Evolutionary conservation across 495 filamentous ascomycete species (phyloP).

Genomic region (Trichoderma erinaceum): DNA sequence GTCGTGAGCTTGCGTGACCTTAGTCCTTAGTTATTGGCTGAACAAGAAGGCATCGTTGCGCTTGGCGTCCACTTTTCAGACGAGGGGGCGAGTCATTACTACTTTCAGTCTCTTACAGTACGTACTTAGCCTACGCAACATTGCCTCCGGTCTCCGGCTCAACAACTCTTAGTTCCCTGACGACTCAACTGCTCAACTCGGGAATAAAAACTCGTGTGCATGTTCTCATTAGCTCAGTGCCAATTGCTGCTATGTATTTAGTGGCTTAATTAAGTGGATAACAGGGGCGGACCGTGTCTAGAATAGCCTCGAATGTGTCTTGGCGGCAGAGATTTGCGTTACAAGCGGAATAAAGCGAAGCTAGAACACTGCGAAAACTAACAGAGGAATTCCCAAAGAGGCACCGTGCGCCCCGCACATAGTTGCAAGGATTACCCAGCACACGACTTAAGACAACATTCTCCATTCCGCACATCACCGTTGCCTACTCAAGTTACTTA

Average conservation of each 20-base stretch:
- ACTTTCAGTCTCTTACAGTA: not conserved
- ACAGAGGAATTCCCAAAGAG: not conserved
- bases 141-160: not conserved
- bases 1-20: not conserved
- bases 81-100: constrained; percentile 10
- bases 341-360: not conserved
- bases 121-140: too few relatives aligned
- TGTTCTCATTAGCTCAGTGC: not conserved
- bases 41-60: too few relatives aligned
- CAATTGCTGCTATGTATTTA: not conserved
- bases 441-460: too few relatives aligned
- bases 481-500: too few relatives aligned
- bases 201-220: not conserved
- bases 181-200: not conserved
- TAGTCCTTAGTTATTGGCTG: not conserved
- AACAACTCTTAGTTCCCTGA: not conserved
- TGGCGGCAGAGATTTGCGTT: not conserved
- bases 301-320: not conserved
- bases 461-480: too few relatives aligned
- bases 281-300: not conserved
- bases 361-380: not conserved
- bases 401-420: too few relatives aligned
- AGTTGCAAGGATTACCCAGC: too few relatives aligned
- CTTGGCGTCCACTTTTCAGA: not conserved
- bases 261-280: not conserved